Percentiles rank a stretch among this genome's conserved stretches.
These are phyloP conservation scores for Claviceps digitariae DNA, from an alignment of 2,329 filamentous ascomycete genomes.

Conservation along the genomic window DNA sequence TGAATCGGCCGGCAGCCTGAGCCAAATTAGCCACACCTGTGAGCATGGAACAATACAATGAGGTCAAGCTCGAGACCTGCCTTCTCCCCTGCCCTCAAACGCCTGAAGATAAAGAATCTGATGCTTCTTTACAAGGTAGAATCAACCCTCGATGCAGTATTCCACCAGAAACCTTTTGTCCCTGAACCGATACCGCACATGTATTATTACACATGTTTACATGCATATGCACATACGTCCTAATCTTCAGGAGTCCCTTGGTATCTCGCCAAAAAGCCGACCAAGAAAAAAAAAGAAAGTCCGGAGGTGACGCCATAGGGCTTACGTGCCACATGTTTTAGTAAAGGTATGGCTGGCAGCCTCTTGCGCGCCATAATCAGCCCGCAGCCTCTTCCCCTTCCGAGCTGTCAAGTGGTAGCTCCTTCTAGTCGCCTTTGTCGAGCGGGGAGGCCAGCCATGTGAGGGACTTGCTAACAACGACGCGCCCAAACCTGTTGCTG, in stretches of 20 bases:
- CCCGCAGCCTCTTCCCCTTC: not conserved
- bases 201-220: not conserved
- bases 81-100: not conserved
- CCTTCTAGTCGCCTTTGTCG: not conserved
- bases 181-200: not conserved
- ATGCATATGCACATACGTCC: not conserved
- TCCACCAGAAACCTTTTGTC: not conserved
- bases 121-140: not conserved
- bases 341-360: conserved; percentile 1
- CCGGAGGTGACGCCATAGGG: not conserved
- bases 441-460: not conserved
- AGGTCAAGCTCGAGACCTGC: too few relatives aligned
- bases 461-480: not conserved
- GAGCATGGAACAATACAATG: not conserved
- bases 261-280: not conserved
- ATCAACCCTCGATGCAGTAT: not conserved
- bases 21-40: not conserved
- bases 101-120: not conserved
- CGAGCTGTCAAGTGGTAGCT: not conserved
- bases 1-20: not conserved
- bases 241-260: not conserved
- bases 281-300: not conserved
- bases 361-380: conserved; percentile 1
- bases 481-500: not conserved
- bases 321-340: not conserved